Evolutionary conservation across 306 rosid species (phyloP).

Genomic region (Amphicarpaea edgeworthii): DNA sequence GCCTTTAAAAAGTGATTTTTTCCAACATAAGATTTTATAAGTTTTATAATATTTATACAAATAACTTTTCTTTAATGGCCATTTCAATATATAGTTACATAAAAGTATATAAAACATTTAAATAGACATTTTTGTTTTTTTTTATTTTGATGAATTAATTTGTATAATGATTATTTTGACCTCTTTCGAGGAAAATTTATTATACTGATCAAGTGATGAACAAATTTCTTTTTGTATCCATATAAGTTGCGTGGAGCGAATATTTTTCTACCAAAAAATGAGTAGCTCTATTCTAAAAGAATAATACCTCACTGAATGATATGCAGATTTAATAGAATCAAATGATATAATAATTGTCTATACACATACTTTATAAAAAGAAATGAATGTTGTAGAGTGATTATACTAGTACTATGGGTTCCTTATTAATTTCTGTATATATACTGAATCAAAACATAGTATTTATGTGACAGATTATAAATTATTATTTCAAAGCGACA

Average conservation of each 20-base stretch:
- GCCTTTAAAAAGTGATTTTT: neutral
- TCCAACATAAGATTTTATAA: neutral
- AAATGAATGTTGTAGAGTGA: neutral
- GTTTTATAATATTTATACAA: neutral
- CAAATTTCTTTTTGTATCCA: neutral
- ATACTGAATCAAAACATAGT: neutral
- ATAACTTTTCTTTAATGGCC: neutral
- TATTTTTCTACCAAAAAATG: slow-evolving; percentile 13
- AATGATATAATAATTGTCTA: slow-evolving; percentile 18
- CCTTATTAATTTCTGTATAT: neutral
- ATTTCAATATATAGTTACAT: neutral
- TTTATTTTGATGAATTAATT: neutral
- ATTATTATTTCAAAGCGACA: neutral
- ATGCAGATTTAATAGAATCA: slow-evolving; percentile 2
- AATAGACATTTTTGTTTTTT: too few species aligned
- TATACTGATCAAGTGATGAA: neutral
- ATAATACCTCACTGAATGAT: slow-evolving; percentile 1
- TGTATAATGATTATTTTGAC: neutral
- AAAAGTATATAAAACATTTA: neutral
- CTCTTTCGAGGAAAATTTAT: neutral
- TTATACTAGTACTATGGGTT: neutral
- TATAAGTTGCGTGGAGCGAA: neutral
- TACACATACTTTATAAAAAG: neutral
- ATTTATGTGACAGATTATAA: too few species aligned
- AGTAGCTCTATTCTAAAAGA: neutral